Evolutionary conservation across 2,329 filamentous ascomycete species (phyloP).

Genomic region (Rachicladosporium sp.): DNA sequence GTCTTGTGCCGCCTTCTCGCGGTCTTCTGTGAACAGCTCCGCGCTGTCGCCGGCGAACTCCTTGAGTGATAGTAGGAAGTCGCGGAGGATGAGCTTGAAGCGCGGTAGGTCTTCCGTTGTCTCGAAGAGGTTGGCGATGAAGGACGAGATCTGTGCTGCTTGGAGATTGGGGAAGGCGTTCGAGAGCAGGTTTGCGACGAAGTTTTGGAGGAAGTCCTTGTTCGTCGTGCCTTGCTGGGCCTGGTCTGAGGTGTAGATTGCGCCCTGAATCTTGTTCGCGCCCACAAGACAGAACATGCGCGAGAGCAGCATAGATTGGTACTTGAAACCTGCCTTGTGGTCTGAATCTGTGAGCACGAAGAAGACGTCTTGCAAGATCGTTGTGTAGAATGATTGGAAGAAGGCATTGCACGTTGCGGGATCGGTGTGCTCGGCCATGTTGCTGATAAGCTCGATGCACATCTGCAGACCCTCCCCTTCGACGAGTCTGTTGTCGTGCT

Average conservation of each 20-base stretch:
- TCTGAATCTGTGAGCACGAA: conserved; percentile 96
- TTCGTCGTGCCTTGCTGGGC: conserved; percentile 74
- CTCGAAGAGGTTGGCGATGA: conserved; percentile 80
- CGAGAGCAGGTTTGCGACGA: conserved; percentile 71
- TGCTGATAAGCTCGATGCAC: conserved; percentile 94
- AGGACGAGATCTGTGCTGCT: conserved; percentile 69
- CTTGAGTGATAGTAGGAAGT: conserved; percentile 94
- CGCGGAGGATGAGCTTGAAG: conserved; percentile 90
- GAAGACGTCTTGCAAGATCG: conserved; percentile 94
- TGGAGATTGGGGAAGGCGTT: conserved; percentile 88
- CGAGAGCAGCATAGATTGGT: conserved; percentile 83
- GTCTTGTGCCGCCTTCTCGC: conserved; percentile 79
- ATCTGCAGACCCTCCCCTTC: conserved; percentile 94
- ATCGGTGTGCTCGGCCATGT: conserved; percentile 81
- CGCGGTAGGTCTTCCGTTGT: conserved; percentile 81
- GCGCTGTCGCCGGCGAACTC: conserved; percentile 94
- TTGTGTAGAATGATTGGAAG: conserved; percentile 95
- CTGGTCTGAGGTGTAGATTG: conserved; percentile 77
- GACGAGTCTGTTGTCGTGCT: conserved; percentile 97
- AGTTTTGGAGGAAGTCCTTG: conserved; percentile 78
- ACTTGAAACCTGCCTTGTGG: conserved; percentile 98
- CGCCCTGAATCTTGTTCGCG: conserved; percentile 77
- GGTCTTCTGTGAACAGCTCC: conserved; percentile 85
- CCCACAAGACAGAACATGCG: conserved; percentile 96
- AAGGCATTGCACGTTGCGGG: conserved; percentile 77